Evolutionary conservation across 2,329 filamentous ascomycete genomes (phyloP), one percentile per base, ranked within the genome.

Genomic region (Cladobotryum protrusum): DNA sequence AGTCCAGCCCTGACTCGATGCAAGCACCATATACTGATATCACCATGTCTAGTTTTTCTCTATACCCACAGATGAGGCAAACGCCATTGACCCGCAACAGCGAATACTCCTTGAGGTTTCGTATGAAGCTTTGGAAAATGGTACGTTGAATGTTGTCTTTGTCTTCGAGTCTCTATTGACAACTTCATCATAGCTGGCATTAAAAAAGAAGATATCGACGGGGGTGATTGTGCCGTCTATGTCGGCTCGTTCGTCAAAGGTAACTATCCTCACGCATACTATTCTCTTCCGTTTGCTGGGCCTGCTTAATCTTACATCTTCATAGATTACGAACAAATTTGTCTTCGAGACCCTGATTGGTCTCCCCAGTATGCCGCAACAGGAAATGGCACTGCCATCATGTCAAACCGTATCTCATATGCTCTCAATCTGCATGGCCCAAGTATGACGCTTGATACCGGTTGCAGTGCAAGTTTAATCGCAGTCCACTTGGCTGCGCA

Each of bases 401-500:
- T 80, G 62, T 70, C 77, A 3, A 82, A 81, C 57, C 70, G 78
- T 1, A 69, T 82, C 12, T 80, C 77, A 0, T 76, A 81, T 57
- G 73, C 69, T 51, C 79, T 78, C 60, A 72, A 82, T 54, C 63
- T 82, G 14, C 68, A 70, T 12, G 79, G 79, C 0, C 76, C 78
- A 2, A 79, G 76, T 56, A 70, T 81, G 61, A 81, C 77, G 0
- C 63, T 83, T 13, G 79, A 83, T 47, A 82, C 80, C 1, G 80
- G 77, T 17, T 83, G 80, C 61, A 81, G 77, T 19, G 74, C 73
- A 11, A 77, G 74, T 44, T 66, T 82, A 17, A 73, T 79, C 4
- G 74, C 75, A 0, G 67, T 82, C 3, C 75, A 82, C 56, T 62
- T 77, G 33, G 79, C 76, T 2, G 73, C 72, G 15, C 74, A 77